A percentile compares a stretch with the other conserved stretches of the same genome.
Conservation (phyloP, 208 protist genomes). For the Trypanosomatidae sp. region DNA sequence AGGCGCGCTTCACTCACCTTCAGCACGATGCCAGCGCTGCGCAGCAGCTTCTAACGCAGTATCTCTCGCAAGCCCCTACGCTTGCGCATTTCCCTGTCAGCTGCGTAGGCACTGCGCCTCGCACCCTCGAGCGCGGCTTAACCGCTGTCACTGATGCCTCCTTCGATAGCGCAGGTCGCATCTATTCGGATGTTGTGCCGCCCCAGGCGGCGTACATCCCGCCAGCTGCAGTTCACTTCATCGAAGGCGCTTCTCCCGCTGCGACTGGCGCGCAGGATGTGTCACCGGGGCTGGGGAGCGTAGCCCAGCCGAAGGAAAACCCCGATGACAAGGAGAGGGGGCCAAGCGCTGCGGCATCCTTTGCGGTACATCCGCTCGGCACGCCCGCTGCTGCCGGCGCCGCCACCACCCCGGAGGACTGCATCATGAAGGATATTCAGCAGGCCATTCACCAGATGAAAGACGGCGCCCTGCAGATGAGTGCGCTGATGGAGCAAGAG, state of each 20-base stretch:
- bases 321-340: not conserved
- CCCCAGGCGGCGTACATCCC: slow-evolving; percentile 6
- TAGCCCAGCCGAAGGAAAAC: not conserved
- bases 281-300: not conserved
- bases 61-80: slow-evolving; percentile 7
- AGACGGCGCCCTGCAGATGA: slow-evolving; percentile 53
- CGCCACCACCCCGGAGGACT: slow-evolving; percentile 29
- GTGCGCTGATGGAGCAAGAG: slow-evolving; percentile 59
- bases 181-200: slow-evolving; percentile 12
- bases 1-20: slow-evolving; percentile 9
- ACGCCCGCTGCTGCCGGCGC: not conserved
- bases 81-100: slow-evolving; percentile 15
- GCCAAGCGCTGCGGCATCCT: not conserved
- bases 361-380: not conserved
- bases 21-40: slow-evolving; percentile 7
- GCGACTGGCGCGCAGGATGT: not conserved
- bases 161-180: not conserved
- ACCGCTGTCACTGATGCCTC: not conserved
- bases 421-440: slow-evolving; percentile 55
- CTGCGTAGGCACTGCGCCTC: slow-evolving; percentile 19
- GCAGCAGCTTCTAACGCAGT: not conserved
- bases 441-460: slow-evolving; percentile 56
- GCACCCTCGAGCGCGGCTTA: not conserved
- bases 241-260: not conserved
- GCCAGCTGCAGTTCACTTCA: not conserved